Percentiles rank a stretch among this genome's conserved stretches.
phyloP scores from a whole-genome alignment of 306 rosid genomes.

The Canavalia gladiata region DNA sequence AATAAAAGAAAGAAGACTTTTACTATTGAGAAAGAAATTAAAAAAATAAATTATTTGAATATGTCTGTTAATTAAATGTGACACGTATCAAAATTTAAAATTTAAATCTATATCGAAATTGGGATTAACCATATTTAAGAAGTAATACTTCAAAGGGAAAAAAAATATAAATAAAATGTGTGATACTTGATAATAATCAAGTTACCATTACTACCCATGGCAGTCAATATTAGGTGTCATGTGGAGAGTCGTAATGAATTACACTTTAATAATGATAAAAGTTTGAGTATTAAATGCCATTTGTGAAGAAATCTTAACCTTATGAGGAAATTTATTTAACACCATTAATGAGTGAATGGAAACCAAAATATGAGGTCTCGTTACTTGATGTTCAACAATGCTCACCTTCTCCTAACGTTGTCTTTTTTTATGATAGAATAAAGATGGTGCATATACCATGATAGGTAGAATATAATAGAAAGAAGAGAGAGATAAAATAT shows the following conservation, averaged over 20 bases:
- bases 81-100: background rate
- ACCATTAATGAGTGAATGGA: slow-evolving; percentile 18
- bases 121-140: background rate
- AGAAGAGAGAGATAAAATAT: no score
- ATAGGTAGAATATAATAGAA: no score
- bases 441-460: no score
- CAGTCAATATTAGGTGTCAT: background rate
- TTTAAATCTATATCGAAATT: background rate
- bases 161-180: background rate
- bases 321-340: background rate
- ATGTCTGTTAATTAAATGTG: background rate
- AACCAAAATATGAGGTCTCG: background rate
- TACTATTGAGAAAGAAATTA: background rate
- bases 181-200: background rate
- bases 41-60: background rate
- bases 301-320: background rate
- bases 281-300: background rate
- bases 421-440: slow-evolving; percentile 9
- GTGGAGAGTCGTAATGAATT: background rate
- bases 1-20: background rate
- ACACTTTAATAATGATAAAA: background rate
- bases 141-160: background rate
- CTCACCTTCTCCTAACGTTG: slow-evolving; percentile 25
- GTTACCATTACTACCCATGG: no score
- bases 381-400: slow-evolving; percentile 7